Conservation (phyloP, 179 eudicot species). For the Dionaea muscipula region DNA sequence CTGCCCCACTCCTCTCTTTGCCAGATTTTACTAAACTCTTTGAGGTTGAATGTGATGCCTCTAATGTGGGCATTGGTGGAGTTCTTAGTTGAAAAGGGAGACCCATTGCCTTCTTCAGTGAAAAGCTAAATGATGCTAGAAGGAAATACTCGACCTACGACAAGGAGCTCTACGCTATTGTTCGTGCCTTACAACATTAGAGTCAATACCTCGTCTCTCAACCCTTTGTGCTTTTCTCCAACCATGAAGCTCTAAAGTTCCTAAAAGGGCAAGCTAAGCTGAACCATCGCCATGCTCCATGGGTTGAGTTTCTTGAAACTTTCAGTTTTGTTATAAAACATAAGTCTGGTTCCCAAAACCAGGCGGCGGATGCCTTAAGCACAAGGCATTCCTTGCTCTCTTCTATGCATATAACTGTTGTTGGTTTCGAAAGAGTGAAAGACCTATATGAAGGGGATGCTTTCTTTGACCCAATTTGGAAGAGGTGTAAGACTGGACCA, state of each 20-base stretch:
- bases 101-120: no score
- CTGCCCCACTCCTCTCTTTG: background rate
- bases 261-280: no score
- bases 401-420: background rate
- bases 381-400: no score
- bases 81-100: background rate
- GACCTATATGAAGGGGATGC: background rate
- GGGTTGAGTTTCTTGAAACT: background rate
- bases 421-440: background rate
- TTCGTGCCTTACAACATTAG: background rate
- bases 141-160: constrained; percentile 1
- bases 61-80: no score
- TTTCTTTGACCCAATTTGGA: background rate
- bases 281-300: background rate
- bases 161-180: constrained; percentile 4
- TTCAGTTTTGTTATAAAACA: no score
- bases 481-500: background rate
- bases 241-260: no score
- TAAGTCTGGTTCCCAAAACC: background rate
- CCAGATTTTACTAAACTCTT: no score
- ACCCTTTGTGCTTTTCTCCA: no score
- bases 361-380: background rate
- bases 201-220: no score
- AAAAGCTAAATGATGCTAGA: background rate
- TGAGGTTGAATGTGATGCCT: no score